phyloP scores from a whole-genome alignment of 257 asterid genomes.

The Anisodus tanguticus region DNA sequence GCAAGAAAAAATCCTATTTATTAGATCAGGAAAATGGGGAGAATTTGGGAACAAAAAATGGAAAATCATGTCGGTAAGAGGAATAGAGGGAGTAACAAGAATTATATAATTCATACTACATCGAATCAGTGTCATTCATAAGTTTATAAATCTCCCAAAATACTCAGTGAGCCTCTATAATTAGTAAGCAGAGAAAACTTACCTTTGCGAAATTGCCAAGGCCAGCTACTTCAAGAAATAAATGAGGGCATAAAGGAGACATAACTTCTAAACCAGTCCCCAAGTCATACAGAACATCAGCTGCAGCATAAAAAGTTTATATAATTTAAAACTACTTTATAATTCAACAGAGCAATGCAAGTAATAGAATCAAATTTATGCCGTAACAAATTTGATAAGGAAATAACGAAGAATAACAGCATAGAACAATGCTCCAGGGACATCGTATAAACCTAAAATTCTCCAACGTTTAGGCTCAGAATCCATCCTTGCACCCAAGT shows the following conservation, averaged over 20 bases:
- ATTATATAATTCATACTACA: neutral
- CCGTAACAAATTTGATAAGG: constrained; percentile 17
- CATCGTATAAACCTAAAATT: constrained; percentile 64
- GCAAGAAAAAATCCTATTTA: neutral
- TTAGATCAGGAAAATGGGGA: neutral
- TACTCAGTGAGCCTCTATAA: constrained; percentile 4
- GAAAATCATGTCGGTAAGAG: neutral
- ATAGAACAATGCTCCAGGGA: constrained; percentile 20
- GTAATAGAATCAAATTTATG: constrained; percentile 14
- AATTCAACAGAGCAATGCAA: constrained; percentile 24
- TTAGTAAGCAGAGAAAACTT: constrained; percentile 24
- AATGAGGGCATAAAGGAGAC: constrained; percentile 94
- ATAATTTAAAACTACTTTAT: constrained; percentile 37
- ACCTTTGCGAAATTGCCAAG: constrained; percentile 98
- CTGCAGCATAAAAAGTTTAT: constrained; percentile 54
- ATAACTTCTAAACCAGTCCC: constrained; percentile 93
- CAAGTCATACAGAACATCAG: constrained; percentile 93
- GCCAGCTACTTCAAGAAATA: constrained; percentile 98
- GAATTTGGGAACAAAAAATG: neutral
- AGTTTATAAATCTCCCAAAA: constrained; percentile 9
- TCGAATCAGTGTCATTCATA: neutral
- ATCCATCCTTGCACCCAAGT: constrained; percentile 97
- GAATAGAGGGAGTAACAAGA: constrained; percentile 4
- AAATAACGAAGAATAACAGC: constrained; percentile 15
- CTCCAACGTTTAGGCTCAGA: constrained; percentile 98